These are phyloP conservation scores for Metrosideros polymorpha DNA, from an alignment of 441 rosid genomes.

Conservation along the genomic window DNA sequence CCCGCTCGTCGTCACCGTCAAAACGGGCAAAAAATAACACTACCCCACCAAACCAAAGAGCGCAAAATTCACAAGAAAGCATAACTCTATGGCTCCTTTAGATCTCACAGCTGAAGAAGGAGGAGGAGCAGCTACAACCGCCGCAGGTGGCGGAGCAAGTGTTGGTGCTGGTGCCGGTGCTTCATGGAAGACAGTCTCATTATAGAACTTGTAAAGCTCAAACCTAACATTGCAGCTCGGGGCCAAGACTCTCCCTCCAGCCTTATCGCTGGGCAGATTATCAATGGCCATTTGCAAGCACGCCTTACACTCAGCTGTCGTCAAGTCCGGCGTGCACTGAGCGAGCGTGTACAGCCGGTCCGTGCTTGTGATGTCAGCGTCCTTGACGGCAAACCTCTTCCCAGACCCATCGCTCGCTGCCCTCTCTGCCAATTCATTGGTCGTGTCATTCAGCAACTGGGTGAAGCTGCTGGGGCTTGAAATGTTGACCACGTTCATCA, in stretches of 20 bases:
- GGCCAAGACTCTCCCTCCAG: constrained; percentile 18
- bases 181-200: neutral
- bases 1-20: too few relatives aligned
- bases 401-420: neutral
- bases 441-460: neutral
- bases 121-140: neutral
- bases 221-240: constrained; percentile 28
- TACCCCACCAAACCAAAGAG: too few relatives aligned
- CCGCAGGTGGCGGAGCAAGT: neutral
- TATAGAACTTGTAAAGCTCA: neutral
- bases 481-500: neutral
- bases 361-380: neutral
- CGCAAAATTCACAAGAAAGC: neutral
- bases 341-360: neutral
- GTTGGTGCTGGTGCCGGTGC: neutral
- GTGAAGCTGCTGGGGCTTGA: neutral
- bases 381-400: neutral
- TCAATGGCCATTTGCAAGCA: constrained; percentile 19
- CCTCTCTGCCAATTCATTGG: neutral
- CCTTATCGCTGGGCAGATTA: neutral
- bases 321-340: neutral
- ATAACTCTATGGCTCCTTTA: neutral
- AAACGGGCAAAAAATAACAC: too few relatives aligned
- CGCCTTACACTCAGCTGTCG: neutral
- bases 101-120: neutral